Evolutionary conservation across 2,329 filamentous ascomycete species (phyloP), one percentile per base, ranked within the genome.

Genomic region (Colletotrichum sp.): DNA sequence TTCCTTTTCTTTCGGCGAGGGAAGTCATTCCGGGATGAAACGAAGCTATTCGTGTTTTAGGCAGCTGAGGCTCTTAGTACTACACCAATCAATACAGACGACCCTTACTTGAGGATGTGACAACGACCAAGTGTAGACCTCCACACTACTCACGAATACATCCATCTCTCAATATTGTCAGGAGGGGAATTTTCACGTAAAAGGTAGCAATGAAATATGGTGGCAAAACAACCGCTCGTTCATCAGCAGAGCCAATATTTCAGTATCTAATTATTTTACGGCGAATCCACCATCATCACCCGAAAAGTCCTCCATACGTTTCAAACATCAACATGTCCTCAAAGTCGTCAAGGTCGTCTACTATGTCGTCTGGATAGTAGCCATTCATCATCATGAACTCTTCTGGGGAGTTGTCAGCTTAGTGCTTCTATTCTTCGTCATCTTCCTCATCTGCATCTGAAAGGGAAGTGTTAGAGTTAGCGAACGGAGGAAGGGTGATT

Each of bases 271-370:
- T 18, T 30, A 16, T 59, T 26, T 59, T 59, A 59, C 26, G 8
- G 55, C 26, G 55, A n/a, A 13, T 68, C 12, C 34, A n/a, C 21
- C 8, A 57, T 18, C 24, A 7, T 21, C 12, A 28, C 52, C n/a
- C 15, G 69, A 24, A 52, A 34, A 36, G 71, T 13, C 44, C 44
- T 10, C 70, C 64, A 16, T 69, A 44, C 57, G 44, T 49, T 26
- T 75, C 72, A 24, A 60, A 28, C 36, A 69, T 63, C 8, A 76
- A 18, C 70, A 69, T 65, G 24, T 73, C 72, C 36, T 73, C 57
- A 18, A 66, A 52, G 13, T 44, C 65, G 12, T 76, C 73, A 21
- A 76, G 34, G 8, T 64, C 57, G 4, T 69, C 64, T 36, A 60
- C 34, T 26, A 74, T 30, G 8, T 32, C 70, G 9, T 60, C 70